Base-by-base conservation (phyloP, 257 asterid species). In the Dorcoceras hygrometricum region DNA sequence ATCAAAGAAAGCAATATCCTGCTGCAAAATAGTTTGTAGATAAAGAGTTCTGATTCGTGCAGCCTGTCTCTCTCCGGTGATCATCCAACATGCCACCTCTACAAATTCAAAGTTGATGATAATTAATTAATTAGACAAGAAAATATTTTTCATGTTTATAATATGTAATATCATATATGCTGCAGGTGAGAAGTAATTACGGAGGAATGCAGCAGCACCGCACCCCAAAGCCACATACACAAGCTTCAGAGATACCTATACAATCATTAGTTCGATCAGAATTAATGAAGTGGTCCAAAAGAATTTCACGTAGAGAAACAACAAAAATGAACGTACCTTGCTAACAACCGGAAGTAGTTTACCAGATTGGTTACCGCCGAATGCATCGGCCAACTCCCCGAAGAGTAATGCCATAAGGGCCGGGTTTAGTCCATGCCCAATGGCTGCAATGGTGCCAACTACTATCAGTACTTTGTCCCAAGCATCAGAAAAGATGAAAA, bases 31-130 rank as follows among this genome's bases (percentile, higher is more conserved):
- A 1, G 95, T 83, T 64, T 71, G 83, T 5, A 91, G 77, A 55
- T 91, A 91, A n/a, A 88, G 80, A 43, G 79, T 79, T 59, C 98
- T 78, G 8, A 91, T 87, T 53, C 95, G 67, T 1, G 90, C 88
- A 4, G 96, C 93, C 77, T 91, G 98, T 56, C 98, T 83, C 77
- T 91, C 98, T 43, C 98, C 98, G 0, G 94, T 83, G 70, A 91
- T 79, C 96, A 91, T 91, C 98, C 98, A 91, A 60, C 94, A 89
- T 6, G 94, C 63, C 71, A 91, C 85, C 95, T 91, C 97, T 90
- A 73, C 32, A 76, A 55, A 22, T 8, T 23, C 26, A 50, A 8
- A 7, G 24, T 34, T 31, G n/a, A 7, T 26, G 22, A 7, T 66
- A 19, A 7, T 23, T 19, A 9, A 6, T 50, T 9, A n/a, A 18